Evolutionary conservation across 1,284 basidiomycete species (phyloP), one percentile per base, ranked within the genome.

Genomic region (Puccinia hordei): DNA sequence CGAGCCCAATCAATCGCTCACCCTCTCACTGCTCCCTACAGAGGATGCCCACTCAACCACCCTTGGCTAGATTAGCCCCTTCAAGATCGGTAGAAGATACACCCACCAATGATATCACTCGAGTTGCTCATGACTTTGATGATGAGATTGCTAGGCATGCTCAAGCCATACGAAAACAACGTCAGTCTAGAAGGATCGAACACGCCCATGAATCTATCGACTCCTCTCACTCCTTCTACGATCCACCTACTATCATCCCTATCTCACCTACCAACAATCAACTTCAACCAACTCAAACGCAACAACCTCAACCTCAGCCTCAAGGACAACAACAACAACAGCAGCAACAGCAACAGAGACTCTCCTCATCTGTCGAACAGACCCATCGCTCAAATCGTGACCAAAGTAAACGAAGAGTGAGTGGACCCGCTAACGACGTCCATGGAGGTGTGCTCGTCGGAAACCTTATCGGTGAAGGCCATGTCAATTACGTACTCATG

Each of bases 401-500:
- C 35, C 59, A 75, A 15, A 24, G n/a, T 8, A 75, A 65, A 65
- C 55, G 59, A 10, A 53, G 73, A 49, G 57, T 57, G n/a, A 46
- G 38, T 19, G 73, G 73, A 13, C 38, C 30, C 17, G 19, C 57
- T n/a, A 65, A 61, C 59, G 72, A 73, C 33, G 35, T 55, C 53
- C 83, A 82, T 71, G 83, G 83, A 46, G 82, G 82, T 38, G 92
- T 92, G 15, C 87, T 97, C 15, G 93, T 98, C 0, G 96, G 96
- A 12, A 98, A 98, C 85, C 86, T 98, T 83, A 98, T 99, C 82
- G 93, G 93, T 53, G 95, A 98, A 85, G 96, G 91, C 83, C 96
- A 99, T 86, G 95, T 92, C 86, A 99, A 99, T 87, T 99, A 98
- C 84, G 93, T 98, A 81, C 88, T 99, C 84, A 98, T 98, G 96